Conservation (phyloP, 139 green algal genomes). For the Picocystis salinarum region DNA sequence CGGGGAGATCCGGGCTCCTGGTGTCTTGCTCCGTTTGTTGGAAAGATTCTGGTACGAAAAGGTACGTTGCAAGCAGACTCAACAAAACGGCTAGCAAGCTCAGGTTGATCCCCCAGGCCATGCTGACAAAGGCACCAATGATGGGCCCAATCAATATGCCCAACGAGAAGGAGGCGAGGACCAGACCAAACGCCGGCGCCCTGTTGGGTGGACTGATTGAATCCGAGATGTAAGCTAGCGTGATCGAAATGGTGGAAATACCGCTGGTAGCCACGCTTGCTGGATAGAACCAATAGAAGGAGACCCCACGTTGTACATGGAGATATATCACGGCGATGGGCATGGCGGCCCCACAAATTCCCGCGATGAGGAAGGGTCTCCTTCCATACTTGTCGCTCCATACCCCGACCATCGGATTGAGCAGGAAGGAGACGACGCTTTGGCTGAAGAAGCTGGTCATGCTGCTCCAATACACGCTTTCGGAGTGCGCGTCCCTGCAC, state of each 20-base stretch:
- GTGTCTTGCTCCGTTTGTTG: too few relatives aligned
- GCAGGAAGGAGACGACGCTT: conserved; percentile 35
- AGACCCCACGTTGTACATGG: conserved; percentile 21
- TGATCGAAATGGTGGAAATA: conserved; percentile 28
- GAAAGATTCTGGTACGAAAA: too few relatives aligned
- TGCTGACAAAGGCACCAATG: too few relatives aligned
- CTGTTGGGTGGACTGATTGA: conserved; percentile 21
- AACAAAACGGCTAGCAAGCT: too few relatives aligned
- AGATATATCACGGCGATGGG: conserved; percentile 25
- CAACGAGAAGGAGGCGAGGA: conserved; percentile 29
- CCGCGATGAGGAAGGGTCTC: conserved; percentile 51
- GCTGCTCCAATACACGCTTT: conserved; percentile 26
- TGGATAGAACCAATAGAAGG: conserved; percentile 31
- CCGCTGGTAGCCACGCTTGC: conserved; percentile 19
- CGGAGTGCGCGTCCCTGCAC: conserved; percentile 34
- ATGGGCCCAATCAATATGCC: conserved; percentile 9
- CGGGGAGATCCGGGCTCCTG: too few relatives aligned
- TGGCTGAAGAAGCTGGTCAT: conserved; percentile 38
- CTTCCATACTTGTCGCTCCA: conserved; percentile 45
- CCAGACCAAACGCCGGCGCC: conserved; percentile 29
- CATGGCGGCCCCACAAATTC: conserved; percentile 14
- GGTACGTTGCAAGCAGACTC: too few relatives aligned
- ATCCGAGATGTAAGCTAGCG: conserved; percentile 36
- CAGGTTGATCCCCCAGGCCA: too few relatives aligned
- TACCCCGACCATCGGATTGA: conserved; percentile 35